Conservation (phyloP, 1,284 basidiomycete genomes). For the Chalciporus piperatoides region DNA sequence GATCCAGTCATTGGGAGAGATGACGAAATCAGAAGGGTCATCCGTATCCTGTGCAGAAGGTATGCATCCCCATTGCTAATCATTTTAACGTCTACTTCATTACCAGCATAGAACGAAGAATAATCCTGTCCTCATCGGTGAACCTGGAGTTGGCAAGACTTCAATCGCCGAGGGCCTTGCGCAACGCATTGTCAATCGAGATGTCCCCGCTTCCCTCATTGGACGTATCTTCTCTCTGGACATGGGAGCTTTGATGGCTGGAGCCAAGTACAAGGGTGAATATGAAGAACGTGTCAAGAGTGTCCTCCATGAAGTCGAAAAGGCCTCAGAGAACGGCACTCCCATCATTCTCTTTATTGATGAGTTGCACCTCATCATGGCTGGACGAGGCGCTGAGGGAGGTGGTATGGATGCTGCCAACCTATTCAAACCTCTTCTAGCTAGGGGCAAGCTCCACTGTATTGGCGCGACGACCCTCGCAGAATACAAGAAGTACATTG, state of each 20-base stretch:
- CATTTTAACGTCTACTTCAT: slow-evolving; percentile 15
- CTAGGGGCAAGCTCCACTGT: slow-evolving; percentile 84
- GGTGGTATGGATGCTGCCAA: slow-evolving; percentile 87
- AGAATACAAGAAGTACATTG: slow-evolving; percentile 95
- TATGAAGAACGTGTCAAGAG: slow-evolving; percentile 97
- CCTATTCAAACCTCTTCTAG: slow-evolving; percentile 85
- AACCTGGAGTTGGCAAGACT: slow-evolving; percentile 93
- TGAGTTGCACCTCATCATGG: slow-evolving; percentile 91
- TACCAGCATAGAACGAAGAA: slow-evolving; percentile 70
- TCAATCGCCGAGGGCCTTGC: slow-evolving; percentile 95
- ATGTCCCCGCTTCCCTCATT: slow-evolving; percentile 87
- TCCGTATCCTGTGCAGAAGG: slow-evolving; percentile 77
- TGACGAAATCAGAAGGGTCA: slow-evolving; percentile 73
- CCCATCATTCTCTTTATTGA: slow-evolving; percentile 95
- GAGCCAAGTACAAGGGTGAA: slow-evolving; percentile 95
- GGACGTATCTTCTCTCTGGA: slow-evolving; percentile 85
- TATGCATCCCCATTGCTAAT: slow-evolving; percentile 22
- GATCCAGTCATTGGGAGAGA: slow-evolving; percentile 92
- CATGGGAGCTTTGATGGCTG: slow-evolving; percentile 95
- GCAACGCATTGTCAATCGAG: slow-evolving; percentile 92
- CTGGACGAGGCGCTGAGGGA: slow-evolving; percentile 70
- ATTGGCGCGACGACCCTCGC: slow-evolving; percentile 94
- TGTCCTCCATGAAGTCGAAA: slow-evolving; percentile 92
- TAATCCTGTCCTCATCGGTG: slow-evolving; percentile 90
- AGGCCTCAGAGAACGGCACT: slow-evolving; percentile 78